These are phyloP conservation scores for Nakazawaea siamensis DNA, from an alignment of 805 yeast genomes.

Conservation along the genomic window DNA sequence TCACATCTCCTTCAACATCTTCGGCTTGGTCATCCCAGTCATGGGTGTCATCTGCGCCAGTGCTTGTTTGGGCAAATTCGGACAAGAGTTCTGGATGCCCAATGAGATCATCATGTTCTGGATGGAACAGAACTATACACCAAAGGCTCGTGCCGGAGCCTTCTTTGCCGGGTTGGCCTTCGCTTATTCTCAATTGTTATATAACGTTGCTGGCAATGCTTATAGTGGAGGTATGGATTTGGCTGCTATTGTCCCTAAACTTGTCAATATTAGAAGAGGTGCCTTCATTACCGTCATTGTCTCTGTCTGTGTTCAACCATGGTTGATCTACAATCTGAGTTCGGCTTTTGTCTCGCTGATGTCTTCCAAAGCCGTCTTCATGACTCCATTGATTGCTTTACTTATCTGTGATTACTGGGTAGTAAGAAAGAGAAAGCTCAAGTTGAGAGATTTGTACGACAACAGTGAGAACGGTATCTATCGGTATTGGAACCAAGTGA, in stretches of 20 bases:
- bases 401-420: constrained; percentile 29
- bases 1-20: constrained; percentile 19
- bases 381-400: constrained; percentile 29
- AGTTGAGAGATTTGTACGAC: constrained; percentile 32
- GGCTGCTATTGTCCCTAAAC: constrained; percentile 37
- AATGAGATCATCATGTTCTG: constrained; percentile 30
- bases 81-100: constrained; percentile 38
- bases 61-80: constrained; percentile 30
- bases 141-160: constrained; percentile 34
- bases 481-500: constrained; percentile 33
- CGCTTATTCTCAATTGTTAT: constrained; percentile 28
- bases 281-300: constrained; percentile 28
- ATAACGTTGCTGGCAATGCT: constrained; percentile 30
- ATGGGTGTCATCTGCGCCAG: constrained; percentile 38
- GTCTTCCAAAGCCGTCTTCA: constrained; percentile 31
- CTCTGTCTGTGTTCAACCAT: constrained; percentile 30
- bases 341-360: constrained; percentile 26
- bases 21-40: constrained; percentile 35
- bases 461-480: constrained; percentile 21
- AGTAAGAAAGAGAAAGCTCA: constrained; percentile 29
- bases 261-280: constrained; percentile 36
- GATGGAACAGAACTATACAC: constrained; percentile 28
- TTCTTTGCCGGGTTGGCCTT: constrained; percentile 35
- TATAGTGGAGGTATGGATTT: constrained; percentile 43
- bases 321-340: constrained; percentile 29